Conservation (phyloP, 257 asterid species). For the Solanum corneliomulleri region DNA sequence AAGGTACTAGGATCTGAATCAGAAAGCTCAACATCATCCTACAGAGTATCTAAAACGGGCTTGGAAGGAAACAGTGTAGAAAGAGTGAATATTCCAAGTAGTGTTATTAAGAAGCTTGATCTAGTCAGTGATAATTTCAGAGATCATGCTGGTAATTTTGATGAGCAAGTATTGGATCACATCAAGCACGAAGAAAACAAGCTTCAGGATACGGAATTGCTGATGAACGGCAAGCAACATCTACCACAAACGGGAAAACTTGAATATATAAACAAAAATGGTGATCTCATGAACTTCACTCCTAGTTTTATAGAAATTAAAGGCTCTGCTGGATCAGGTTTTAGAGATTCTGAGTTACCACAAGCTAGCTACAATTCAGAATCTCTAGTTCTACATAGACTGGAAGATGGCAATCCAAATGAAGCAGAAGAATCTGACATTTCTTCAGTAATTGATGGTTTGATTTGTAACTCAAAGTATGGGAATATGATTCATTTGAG, state of each 20-base stretch:
- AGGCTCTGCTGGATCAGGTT: conserved; percentile 13
- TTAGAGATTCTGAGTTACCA: conserved; percentile 13
- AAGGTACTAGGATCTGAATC: conserved; percentile 18
- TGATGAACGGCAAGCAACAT: conserved; percentile 24
- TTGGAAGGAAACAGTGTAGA: conserved; percentile 10
- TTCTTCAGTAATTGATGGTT: conserved; percentile 14
- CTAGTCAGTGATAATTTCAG: conserved; percentile 4
- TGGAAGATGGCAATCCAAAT: conserved; percentile 14
- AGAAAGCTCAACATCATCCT: conserved; percentile 17
- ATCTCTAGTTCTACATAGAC: conserved; percentile 11
- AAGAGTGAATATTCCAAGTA: conserved; percentile 10
- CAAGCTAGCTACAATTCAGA: background rate
- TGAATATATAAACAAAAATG: conserved; percentile 13
- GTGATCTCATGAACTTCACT: background rate
- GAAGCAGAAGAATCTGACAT: conserved; percentile 5
- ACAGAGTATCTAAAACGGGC: conserved; percentile 17
- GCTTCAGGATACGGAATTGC: conserved; percentile 22
- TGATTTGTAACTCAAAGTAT: conserved; percentile 5
- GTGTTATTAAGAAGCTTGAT: conserved; percentile 17
- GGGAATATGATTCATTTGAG: conserved; percentile 9
- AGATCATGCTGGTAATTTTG: background rate
- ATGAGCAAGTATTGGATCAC: conserved; percentile 14
- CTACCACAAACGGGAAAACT: conserved; percentile 8
- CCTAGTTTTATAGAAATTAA: conserved; percentile 8
- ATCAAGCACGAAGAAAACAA: conserved; percentile 2